phyloP scores from a whole-genome alignment of 257 asterid genomes.

The Cinchona pubescens region DNA sequence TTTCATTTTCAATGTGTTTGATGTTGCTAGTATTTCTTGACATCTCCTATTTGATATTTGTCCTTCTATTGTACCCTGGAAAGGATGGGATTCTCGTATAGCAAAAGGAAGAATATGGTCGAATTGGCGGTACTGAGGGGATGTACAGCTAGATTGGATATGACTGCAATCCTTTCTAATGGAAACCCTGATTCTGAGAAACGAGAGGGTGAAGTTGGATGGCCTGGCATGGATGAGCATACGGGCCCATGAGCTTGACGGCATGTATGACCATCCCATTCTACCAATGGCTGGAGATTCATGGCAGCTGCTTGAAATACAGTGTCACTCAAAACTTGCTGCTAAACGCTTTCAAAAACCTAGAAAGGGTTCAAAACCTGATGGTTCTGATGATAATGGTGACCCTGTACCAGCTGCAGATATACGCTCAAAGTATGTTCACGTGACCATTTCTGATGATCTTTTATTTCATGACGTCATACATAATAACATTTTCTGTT shows the following conservation, averaged over 20 bases:
- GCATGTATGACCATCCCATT: constrained; percentile 98
- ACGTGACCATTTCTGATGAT: background rate
- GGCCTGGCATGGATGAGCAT: constrained; percentile 99
- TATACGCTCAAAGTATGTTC: constrained; percentile 68
- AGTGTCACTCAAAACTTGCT: constrained; percentile 96
- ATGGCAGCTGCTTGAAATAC: constrained; percentile 95
- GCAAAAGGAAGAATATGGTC: constrained; percentile 90
- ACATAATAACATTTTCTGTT: constrained; percentile 6
- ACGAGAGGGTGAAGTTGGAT: constrained; percentile 79
- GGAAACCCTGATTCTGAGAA: constrained; percentile 69
- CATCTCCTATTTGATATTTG: constrained; percentile 22
- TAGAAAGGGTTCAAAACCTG: constrained; percentile 82
- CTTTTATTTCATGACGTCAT: background rate
- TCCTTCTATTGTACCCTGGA: constrained; percentile 26
- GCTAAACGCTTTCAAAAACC: constrained; percentile 93
- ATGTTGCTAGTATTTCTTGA: constrained; percentile 29
- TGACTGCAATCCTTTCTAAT: constrained; percentile 48
- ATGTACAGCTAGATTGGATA: constrained; percentile 78
- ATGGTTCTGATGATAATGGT: constrained; percentile 98
- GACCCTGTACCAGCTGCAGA: constrained; percentile 60
- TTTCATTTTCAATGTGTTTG: constrained; percentile 27
- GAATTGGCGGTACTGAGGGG: constrained; percentile 92
- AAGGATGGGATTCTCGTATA: constrained; percentile 97
- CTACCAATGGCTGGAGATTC: constrained; percentile 98
- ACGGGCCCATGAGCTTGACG: constrained; percentile 94